phyloP scores from a whole-genome alignment of 1,284 basidiomycete species.

The Ganoderma meredithae region DNA sequence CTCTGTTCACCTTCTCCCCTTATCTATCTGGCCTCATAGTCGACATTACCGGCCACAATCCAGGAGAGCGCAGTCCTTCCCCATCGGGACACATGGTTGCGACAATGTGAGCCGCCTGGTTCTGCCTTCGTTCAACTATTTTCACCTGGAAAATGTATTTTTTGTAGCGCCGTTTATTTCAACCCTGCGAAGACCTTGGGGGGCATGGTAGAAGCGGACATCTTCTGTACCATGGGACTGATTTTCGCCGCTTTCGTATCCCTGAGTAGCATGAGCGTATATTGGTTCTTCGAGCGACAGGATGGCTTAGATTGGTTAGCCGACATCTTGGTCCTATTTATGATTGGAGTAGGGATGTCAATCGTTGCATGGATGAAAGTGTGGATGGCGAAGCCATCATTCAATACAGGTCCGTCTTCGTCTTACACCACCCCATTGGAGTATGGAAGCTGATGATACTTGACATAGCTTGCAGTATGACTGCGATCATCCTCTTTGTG shows the following conservation, averaged over 20 bases:
- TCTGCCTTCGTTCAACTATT: neutral
- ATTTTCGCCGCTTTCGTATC: slow-evolving; percentile 79
- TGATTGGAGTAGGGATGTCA: slow-evolving; percentile 87
- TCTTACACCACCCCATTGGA: neutral
- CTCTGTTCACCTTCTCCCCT: slow-evolving; percentile 92
- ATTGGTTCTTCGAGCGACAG: slow-evolving; percentile 78
- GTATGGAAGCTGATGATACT: slow-evolving; percentile 9
- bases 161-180: slow-evolving; percentile 74
- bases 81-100: slow-evolving; percentile 91
- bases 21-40: slow-evolving; percentile 69
- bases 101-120: slow-evolving; percentile 55
- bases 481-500: slow-evolving; percentile 84
- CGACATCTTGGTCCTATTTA: slow-evolving; percentile 73
- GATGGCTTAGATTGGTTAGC: slow-evolving; percentile 76
- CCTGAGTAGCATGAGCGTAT: slow-evolving; percentile 78
- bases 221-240: slow-evolving; percentile 79
- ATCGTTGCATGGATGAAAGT: slow-evolving; percentile 88
- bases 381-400: slow-evolving; percentile 89
- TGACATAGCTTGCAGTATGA: slow-evolving; percentile 85
- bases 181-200: slow-evolving; percentile 89
- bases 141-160: neutral
- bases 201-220: slow-evolving; percentile 89
- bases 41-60: slow-evolving; percentile 73
- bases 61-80: slow-evolving; percentile 61
- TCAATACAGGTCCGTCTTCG: slow-evolving; percentile 79